Base-by-base conservation (phyloP, 1,139 yeast genomes). In the Taphrina communis region DNA sequence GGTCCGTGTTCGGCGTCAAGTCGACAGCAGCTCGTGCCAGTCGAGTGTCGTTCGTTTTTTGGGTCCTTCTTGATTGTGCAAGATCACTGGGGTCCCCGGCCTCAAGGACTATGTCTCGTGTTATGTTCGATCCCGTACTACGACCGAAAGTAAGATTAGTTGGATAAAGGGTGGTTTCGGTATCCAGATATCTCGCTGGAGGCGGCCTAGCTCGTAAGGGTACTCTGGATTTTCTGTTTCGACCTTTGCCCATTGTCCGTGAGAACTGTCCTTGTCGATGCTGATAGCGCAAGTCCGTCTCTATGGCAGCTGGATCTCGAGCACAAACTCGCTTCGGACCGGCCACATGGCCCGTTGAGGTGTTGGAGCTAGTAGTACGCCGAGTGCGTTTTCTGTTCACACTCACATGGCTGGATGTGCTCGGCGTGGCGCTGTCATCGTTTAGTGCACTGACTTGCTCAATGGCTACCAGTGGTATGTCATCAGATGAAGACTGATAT, bases 221-320 rank as follows among this genome's bases (percentile, higher is more conserved):
- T 9, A 21, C 53, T 2, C 53, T 35, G 8, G 36, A 50, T 11
- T n/a, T 50, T 36, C 36, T 50, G 6, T 2, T n/a, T 6, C 12
- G 36, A 11, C 36, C 53, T 35, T 50, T 50, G 3, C 53, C 53
- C 53, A 50, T 50, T 1, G 12, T 19, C 2, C 53, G 53, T 25
- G 53, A 50, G 36, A 50, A 50, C 19, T 50, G 53, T 21, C 53
- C 53, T 50, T 50, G 53, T 6, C 53, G 53, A 50, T 50, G 53
- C 53, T 50, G 53, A 25, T 50, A 21, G 6, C 53, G 53, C 36
- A 50, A n/a, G n/a, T 50, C 36, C 9, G 19, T 44, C 8, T 44
- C 19, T 44, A 44, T 44, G 6, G 12, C 48, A 17, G 48, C 48
- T 2, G 48, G 48, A 44, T 14, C 48, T 44, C 48, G 48, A 44